A percentile compares a stretch with the other conserved stretches of the same genome.
Evolutionary conservation across 257 asterid genomes (phyloP).

Genomic region (Ajuga chamaepitys): DNA sequence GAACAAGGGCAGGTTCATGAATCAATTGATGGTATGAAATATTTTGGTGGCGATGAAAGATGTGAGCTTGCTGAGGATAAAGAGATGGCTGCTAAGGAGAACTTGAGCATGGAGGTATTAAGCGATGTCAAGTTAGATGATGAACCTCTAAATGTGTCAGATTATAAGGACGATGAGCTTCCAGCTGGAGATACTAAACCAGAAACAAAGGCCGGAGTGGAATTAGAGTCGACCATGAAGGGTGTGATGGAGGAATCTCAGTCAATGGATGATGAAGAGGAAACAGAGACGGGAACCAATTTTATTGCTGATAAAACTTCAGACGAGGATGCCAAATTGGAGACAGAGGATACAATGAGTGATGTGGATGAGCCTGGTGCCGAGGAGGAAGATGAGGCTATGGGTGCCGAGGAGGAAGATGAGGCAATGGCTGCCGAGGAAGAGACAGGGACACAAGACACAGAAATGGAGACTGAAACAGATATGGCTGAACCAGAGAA

Average conservation of each 20-base stretch:
- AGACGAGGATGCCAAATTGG: constrained; percentile 31
- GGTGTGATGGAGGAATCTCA: constrained; percentile 18
- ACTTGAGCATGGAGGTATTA: constrained; percentile 9
- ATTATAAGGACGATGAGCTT: constrained; percentile 20
- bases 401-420: constrained; percentile 52
- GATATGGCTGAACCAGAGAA: constrained; percentile 54
- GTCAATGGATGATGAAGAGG: constrained; percentile 24
- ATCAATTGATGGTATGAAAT: constrained; percentile 5
- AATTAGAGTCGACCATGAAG: constrained; percentile 15
- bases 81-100: constrained; percentile 18
- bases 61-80: constrained; percentile 24
- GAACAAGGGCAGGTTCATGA: constrained; percentile 25
- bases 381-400: constrained; percentile 39
- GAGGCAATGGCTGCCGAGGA: constrained; percentile 54
- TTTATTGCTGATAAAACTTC: constrained; percentile 13
- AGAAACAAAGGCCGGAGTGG: constrained; percentile 28
- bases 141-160: constrained; percentile 17
- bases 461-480: constrained; percentile 72
- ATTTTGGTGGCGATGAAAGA: constrained; percentile 11
- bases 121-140: constrained; percentile 24
- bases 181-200: constrained; percentile 21
- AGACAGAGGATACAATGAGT: constrained; percentile 41
- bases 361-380: constrained; percentile 43
- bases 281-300: constrained; percentile 20
- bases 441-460: constrained; percentile 47